A percentile compares a stretch with the other conserved stretches of the same genome.
These are phyloP conservation scores for Aureobasidium sp. DNA, from an alignment of 2,329 filamentous ascomycete species.

Conservation along the genomic window DNA sequence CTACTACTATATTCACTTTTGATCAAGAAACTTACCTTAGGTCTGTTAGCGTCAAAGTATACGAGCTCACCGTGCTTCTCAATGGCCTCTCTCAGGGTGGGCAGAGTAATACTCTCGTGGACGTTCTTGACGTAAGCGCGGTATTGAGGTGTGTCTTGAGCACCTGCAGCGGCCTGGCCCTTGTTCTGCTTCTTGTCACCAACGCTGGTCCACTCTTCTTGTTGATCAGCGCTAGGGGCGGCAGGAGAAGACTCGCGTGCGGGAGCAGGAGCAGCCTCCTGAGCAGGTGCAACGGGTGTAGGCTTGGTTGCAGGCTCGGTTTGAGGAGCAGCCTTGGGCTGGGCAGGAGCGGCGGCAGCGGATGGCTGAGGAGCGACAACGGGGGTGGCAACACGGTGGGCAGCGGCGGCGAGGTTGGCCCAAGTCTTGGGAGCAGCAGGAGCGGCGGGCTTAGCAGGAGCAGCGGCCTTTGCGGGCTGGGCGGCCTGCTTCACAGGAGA, in stretches of 20 bases:
- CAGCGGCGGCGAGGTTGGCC: constrained; percentile 61
- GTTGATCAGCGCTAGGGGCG: constrained; percentile 29
- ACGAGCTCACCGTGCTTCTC: constrained; percentile 59
- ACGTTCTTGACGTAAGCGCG: constrained; percentile 95
- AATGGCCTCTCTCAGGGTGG: constrained; percentile 63
- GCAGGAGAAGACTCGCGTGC: constrained; percentile 31
- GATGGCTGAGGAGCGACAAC: constrained; percentile 28
- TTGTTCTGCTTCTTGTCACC: constrained; percentile 71
- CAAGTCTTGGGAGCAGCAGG: constrained; percentile 57
- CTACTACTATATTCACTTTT: neutral
- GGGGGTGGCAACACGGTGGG: constrained; percentile 38
- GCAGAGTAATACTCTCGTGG: constrained; percentile 74
- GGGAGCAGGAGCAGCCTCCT: constrained; percentile 27
- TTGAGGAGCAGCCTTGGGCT: constrained; percentile 26
- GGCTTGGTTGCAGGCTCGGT: constrained; percentile 24
- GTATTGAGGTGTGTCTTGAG: constrained; percentile 69
- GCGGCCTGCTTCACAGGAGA: constrained; percentile 32
- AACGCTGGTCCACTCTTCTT: constrained; percentile 84
- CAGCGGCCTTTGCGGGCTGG: constrained; percentile 47
- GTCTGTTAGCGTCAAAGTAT: constrained; percentile 58
- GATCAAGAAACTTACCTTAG: constrained; percentile 56
- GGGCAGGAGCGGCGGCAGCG: constrained; percentile 23
- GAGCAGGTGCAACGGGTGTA: constrained; percentile 24
- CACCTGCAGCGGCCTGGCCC: constrained; percentile 54
- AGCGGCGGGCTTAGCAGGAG: constrained; percentile 50